phyloP scores from a whole-genome alignment of 108 stramenopile genomes.

The Nannochloropsis salina region DNA sequence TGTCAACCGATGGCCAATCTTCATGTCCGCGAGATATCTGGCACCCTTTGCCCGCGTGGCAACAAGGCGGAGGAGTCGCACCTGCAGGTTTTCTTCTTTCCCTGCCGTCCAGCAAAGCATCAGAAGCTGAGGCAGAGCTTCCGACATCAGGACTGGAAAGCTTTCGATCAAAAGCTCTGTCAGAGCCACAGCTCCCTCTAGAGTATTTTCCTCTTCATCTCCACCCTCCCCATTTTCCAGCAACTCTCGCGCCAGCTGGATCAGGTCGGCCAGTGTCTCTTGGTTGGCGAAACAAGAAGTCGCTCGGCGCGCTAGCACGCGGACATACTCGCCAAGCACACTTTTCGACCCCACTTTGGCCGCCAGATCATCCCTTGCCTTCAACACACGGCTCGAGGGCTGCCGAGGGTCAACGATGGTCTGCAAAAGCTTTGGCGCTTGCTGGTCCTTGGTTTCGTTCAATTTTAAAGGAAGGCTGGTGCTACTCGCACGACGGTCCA shows the following conservation, averaged over 20 bases:
- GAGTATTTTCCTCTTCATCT: background rate
- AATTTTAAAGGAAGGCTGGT: slow-evolving; percentile 8
- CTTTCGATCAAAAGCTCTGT: background rate
- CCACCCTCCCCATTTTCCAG: background rate
- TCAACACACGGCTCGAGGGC: background rate
- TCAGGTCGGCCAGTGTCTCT: background rate
- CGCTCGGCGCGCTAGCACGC: slow-evolving; percentile 21
- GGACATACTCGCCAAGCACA: slow-evolving; percentile 30
- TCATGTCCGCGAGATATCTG: background rate
- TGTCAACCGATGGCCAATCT: background rate
- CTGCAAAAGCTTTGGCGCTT: background rate
- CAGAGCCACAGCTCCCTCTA: slow-evolving; percentile 18
- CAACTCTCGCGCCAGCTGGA: background rate
- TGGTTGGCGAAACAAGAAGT: no score
- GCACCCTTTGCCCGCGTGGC: background rate
- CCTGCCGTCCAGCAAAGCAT: background rate
- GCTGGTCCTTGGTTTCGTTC: slow-evolving; percentile 15
- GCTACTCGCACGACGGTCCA: background rate
- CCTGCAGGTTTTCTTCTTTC: background rate
- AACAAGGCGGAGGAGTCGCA: background rate
- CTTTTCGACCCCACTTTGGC: slow-evolving; percentile 29
- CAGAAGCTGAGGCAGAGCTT: slow-evolving; percentile 21
- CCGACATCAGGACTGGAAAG: slow-evolving; percentile 20
- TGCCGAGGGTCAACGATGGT: background rate
- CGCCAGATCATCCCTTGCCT: slow-evolving; percentile 26